Percentiles rank a stretch among this genome's conserved stretches.
Evolutionary conservation across 2,329 filamentous ascomycete species (phyloP).

Genomic region (Fusarium sp.): DNA sequence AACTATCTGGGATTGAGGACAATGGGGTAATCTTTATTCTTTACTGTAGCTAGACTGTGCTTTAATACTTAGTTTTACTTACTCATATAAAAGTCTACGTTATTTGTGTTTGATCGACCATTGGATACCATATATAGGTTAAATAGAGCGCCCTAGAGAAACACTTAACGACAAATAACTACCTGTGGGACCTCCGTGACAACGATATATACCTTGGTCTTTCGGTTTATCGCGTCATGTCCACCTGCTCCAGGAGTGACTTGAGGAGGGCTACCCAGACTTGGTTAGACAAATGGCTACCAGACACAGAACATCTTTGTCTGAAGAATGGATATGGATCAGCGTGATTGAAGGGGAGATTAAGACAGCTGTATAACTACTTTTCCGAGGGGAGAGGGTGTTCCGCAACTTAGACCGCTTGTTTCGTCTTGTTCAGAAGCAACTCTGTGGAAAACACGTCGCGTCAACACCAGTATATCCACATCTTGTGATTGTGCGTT

Average conservation of each 20-base stretch:
- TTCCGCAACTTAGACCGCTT: not conserved
- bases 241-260: not conserved
- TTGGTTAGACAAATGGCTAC: not conserved
- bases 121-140: not conserved
- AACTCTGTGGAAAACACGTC: too few relatives aligned
- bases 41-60: not conserved
- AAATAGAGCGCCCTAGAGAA: not conserved
- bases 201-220: not conserved
- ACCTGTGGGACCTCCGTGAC: not conserved
- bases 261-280: not conserved
- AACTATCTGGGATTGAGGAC: not conserved
- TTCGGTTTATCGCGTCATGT: not conserved
- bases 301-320: not conserved
- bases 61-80: not conserved
- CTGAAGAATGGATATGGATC: not conserved
- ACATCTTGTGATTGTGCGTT: not conserved
- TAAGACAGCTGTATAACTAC: not conserved
- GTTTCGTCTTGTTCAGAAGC: too few relatives aligned
- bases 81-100: not conserved
- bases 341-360: not conserved
- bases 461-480: not conserved
- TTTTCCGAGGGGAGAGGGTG: not conserved
- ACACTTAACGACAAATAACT: not conserved
- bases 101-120: not conserved
- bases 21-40: not conserved